These are phyloP conservation scores for Ophiostoma sp. DNA, from an alignment of 2,329 filamentous ascomycete genomes.

Conservation along the genomic window DNA sequence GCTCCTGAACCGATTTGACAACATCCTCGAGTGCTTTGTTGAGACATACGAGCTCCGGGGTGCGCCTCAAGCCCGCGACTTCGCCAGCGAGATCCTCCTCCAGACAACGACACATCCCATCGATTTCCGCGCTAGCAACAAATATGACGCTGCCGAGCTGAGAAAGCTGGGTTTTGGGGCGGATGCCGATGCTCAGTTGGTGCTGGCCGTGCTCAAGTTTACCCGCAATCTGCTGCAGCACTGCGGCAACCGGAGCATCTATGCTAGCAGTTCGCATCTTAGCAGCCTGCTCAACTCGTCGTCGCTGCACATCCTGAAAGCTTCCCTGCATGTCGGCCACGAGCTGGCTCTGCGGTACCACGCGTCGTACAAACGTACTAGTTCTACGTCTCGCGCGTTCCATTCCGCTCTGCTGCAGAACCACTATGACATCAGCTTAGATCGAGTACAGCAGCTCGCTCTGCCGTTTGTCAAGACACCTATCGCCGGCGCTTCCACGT, in stretches of 20 bases:
- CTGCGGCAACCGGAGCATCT: constrained; percentile 94
- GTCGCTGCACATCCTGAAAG: constrained; percentile 73
- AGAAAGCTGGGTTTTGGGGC: constrained; percentile 61
- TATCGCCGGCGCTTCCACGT: constrained; percentile 50
- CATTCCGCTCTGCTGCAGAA: constrained; percentile 74
- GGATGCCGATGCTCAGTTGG: constrained; percentile 77
- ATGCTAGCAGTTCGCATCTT: constrained; percentile 87
- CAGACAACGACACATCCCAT: constrained; percentile 54
- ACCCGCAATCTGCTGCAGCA: constrained; percentile 87
- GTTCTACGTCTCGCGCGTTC: constrained; percentile 64
- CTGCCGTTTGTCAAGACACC: constrained; percentile 77
- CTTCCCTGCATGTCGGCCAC: constrained; percentile 75
- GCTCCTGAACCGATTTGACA: constrained; percentile 89
- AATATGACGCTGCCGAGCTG: constrained; percentile 51
- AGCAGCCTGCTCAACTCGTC: constrained; percentile 88
- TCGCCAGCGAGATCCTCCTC: constrained; percentile 65
- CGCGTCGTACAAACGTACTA: constrained; percentile 76
- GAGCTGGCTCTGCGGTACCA: constrained; percentile 92
- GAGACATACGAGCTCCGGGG: constrained; percentile 75
- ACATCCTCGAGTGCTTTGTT: constrained; percentile 79
- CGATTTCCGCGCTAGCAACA: constrained; percentile 52
- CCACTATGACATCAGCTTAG: constrained; percentile 78
- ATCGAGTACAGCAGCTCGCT: constrained; percentile 81
- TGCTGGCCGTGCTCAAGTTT: constrained; percentile 80
- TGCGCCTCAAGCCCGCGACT: constrained; percentile 77